phyloP scores from a whole-genome alignment of 768 basidiomycete species.

The Macrolepiota albuminosa region DNA sequence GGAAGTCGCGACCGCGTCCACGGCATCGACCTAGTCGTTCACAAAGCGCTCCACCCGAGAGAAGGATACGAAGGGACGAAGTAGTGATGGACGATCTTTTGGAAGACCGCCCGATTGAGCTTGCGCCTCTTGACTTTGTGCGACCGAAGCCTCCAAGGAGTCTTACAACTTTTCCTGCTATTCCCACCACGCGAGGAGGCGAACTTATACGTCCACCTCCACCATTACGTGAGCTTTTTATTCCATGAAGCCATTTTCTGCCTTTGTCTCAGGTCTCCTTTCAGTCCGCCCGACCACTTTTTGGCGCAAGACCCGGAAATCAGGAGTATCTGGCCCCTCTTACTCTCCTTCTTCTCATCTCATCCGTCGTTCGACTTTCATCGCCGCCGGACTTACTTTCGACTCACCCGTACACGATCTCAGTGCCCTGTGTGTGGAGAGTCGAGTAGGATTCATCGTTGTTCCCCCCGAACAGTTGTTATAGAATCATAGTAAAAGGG shows the following conservation, averaged over 20 bases:
- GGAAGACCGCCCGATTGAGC: conserved; percentile 7
- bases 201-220: conserved; percentile 59
- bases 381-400: conserved; percentile 69
- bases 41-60: conserved; percentile 42
- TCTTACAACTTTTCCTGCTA: conserved; percentile 23
- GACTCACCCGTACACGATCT: conserved; percentile 60
- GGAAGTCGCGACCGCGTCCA: conserved; percentile 30
- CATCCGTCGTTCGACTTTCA: conserved; percentile 72
- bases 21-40: conserved; percentile 42
- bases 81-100: conserved; percentile 3
- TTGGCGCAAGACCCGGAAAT: conserved; percentile 70
- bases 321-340: conserved; percentile 64
- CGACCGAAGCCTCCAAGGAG: conserved; percentile 22
- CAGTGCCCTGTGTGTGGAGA: conserved; percentile 59
- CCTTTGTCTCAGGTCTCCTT: background rate
- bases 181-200: conserved; percentile 30
- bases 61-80: conserved; percentile 13
- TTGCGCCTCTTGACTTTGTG: conserved; percentile 12
- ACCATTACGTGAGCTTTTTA: conserved; percentile 49
- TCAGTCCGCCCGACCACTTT: conserved; percentile 79
- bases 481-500: conserved; percentile 9
- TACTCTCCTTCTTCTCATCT: conserved; percentile 73
- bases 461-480: conserved; percentile 37
- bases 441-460: conserved; percentile 43
- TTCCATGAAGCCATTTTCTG: background rate